phyloP scores from a whole-genome alignment of 75 land plant species.

The Chamaecyparis obtusa region DNA sequence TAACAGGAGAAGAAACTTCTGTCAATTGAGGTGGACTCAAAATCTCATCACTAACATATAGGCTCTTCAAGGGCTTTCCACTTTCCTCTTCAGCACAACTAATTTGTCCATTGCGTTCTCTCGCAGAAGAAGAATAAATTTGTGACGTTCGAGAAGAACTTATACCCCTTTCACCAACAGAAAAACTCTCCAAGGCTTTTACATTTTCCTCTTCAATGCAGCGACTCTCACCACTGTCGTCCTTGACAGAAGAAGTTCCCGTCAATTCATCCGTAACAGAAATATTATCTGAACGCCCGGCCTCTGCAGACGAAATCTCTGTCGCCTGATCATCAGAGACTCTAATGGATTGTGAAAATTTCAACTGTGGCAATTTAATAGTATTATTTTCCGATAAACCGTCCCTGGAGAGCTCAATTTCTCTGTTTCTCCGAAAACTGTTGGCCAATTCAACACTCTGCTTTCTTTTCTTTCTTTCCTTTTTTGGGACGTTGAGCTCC shows the following conservation, averaged over 20 bases:
- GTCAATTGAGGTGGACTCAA: not conserved
- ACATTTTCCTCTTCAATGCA: not conserved
- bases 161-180: not conserved
- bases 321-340: not conserved
- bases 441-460: conserved; percentile 34
- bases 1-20: not conserved
- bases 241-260: not conserved
- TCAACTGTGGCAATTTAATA: not conserved
- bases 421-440: conserved; percentile 31
- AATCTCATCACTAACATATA: not conserved
- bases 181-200: not conserved
- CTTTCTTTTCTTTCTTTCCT: conserved; percentile 50
- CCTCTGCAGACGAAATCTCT: not conserved
- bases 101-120: not conserved
- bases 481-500: conserved; percentile 56
- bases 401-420: not conserved
- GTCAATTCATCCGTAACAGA: not conserved
- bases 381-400: not conserved
- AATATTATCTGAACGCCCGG: not conserved
- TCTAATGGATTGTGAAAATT: not conserved
- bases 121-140: not conserved
- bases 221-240: not conserved
- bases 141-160: not conserved
- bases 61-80: not conserved
- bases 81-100: not conserved